Evolutionary conservation across 2,329 filamentous ascomycete species (phyloP).

Genomic region (Clarireedia hainanense): DNA sequence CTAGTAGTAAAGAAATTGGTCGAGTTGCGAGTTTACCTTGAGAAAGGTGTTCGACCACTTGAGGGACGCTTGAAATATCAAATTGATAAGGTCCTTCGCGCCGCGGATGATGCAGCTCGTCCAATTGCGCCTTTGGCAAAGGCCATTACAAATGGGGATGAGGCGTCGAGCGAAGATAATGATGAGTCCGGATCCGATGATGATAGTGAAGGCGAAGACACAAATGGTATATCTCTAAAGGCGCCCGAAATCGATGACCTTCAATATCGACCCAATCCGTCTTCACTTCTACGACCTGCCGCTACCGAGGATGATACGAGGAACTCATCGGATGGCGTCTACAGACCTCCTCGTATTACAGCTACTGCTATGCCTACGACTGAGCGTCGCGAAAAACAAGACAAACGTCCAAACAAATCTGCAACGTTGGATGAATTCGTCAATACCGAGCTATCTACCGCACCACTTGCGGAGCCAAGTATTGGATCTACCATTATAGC

Average conservation of each 20-base stretch:
- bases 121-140: constrained; percentile 5
- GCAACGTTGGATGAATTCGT: constrained; percentile 90
- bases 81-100: constrained; percentile 87
- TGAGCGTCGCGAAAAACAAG: constrained; percentile 41
- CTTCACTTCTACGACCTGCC: constrained; percentile 32
- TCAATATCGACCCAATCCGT: constrained; percentile 53
- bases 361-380: constrained; percentile 73
- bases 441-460: constrained; percentile 70
- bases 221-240: constrained; percentile 19
- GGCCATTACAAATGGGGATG: not conserved
- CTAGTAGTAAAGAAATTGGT: constrained; percentile 79
- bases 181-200: constrained; percentile 29
- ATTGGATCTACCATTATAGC: constrained; percentile 84
- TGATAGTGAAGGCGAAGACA: constrained; percentile 26
- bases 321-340: constrained; percentile 58
- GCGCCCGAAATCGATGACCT: constrained; percentile 45
- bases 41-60: constrained; percentile 83
- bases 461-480: constrained; percentile 76
- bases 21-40: constrained; percentile 84
- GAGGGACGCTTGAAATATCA: constrained; percentile 91
- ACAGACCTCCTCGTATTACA: constrained; percentile 81
- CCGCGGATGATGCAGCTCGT: constrained; percentile 55
- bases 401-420: constrained; percentile 62
- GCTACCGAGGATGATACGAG: constrained; percentile 25
- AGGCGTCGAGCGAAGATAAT: constrained; percentile 14